Evolutionary conservation across 768 basidiomycete genomes (phyloP).

Genomic region (Leccinum subtestaceum): DNA sequence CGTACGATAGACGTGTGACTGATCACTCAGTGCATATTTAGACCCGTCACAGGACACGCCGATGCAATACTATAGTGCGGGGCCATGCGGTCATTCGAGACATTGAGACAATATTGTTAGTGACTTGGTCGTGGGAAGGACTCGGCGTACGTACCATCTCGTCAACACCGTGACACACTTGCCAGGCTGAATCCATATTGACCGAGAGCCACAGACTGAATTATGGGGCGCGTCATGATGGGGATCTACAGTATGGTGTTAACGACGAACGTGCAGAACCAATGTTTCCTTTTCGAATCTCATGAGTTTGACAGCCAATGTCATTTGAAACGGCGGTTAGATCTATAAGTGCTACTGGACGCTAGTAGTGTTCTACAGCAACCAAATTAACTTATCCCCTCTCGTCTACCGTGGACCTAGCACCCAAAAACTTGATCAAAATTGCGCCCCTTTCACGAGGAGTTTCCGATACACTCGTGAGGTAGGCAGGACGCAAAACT

Average conservation of each 20-base stretch:
- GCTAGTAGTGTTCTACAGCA: too few relatives aligned
- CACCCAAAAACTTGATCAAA: background rate
- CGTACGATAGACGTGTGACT: background rate
- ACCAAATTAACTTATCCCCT: too few relatives aligned
- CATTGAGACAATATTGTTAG: background rate
- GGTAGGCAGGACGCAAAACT: background rate
- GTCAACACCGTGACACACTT: too few relatives aligned
- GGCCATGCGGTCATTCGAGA: background rate
- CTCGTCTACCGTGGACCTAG: background rate
- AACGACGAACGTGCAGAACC: too few relatives aligned
- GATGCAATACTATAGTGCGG: background rate
- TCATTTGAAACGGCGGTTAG: too few relatives aligned
- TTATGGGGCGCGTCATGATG: too few relatives aligned
- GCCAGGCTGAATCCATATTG: too few relatives aligned
- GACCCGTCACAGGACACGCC: background rate
- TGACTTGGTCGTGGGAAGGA: background rate
- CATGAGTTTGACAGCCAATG: too few relatives aligned
- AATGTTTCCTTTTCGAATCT: too few relatives aligned
- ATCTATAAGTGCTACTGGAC: too few relatives aligned
- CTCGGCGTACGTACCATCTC: background rate
- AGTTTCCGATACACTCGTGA: background rate
- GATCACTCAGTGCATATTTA: background rate
- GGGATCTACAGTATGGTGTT: too few relatives aligned
- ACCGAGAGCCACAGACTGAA: too few relatives aligned
- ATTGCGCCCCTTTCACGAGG: slow-evolving; percentile 6